Evolutionary conservation across 805 yeast species (phyloP).

Genomic region (Ogataea pilisensis): DNA sequence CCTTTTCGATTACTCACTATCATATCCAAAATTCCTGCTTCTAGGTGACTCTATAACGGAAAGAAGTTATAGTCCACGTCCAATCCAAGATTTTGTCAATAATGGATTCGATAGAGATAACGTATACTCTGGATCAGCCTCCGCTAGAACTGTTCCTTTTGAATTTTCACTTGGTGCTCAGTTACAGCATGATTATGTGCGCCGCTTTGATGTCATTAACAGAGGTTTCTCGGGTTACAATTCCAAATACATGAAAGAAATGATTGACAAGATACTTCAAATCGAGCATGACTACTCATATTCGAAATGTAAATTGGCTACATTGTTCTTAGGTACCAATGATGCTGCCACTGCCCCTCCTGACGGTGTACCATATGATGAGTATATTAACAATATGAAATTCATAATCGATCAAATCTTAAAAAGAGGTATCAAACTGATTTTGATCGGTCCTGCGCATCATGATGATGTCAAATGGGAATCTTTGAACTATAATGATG

Average conservation of each 20-base stretch:
- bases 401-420: constrained; percentile 37
- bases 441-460: constrained; percentile 60
- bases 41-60: constrained; percentile 32
- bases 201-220: constrained; percentile 62
- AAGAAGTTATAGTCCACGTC: constrained; percentile 21
- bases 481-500: constrained; percentile 28
- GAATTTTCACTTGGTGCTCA: constrained; percentile 23
- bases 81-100: constrained; percentile 14
- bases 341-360: constrained; percentile 50
- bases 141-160: background rate
- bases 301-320: constrained; percentile 15
- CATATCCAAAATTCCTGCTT: constrained; percentile 20
- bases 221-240: constrained; percentile 79
- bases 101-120: constrained; percentile 16
- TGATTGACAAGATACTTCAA: constrained; percentile 49
- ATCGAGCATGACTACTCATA: constrained; percentile 36
- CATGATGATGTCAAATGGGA: constrained; percentile 44
- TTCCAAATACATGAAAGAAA: constrained; percentile 49
- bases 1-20: constrained; percentile 15
- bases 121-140: background rate
- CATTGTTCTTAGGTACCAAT: constrained; percentile 61
- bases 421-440: constrained; percentile 41
- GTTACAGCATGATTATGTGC: constrained; percentile 36
- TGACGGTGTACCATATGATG: constrained; percentile 49
- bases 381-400: constrained; percentile 46